phyloP scores from a whole-genome alignment of 768 basidiomycete genomes.

The Cytidiella melzeri region DNA sequence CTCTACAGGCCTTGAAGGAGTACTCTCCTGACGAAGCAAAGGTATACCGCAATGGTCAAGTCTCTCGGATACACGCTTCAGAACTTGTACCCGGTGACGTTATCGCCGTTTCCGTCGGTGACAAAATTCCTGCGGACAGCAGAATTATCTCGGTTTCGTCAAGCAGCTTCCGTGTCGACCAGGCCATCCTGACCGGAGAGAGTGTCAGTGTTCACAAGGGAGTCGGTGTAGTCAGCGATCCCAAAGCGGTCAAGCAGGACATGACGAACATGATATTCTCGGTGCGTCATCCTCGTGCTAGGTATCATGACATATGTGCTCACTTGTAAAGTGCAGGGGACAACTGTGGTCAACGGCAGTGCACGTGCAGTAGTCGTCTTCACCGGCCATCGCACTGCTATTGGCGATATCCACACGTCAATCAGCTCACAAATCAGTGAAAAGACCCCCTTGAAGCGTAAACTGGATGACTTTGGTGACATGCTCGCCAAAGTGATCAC shows the following conservation, averaged over 20 bases:
- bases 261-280: slow-evolving; percentile 97
- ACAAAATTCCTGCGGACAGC: slow-evolving; percentile 94
- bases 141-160: slow-evolving; percentile 84
- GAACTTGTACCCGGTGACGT: slow-evolving; percentile 95
- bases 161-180: slow-evolving; percentile 91
- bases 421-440: slow-evolving; percentile 90
- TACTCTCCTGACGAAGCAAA: slow-evolving; percentile 97
- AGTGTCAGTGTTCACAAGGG: slow-evolving; percentile 84
- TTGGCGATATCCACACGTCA: slow-evolving; percentile 96
- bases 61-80: slow-evolving; percentile 73
- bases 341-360: slow-evolving; percentile 91
- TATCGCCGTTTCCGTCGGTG: slow-evolving; percentile 84
- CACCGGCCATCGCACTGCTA: slow-evolving; percentile 84
- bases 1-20: slow-evolving; percentile 80
- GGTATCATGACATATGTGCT: too few species aligned
- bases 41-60: slow-evolving; percentile 67
- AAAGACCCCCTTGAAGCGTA: slow-evolving; percentile 95
- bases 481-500: slow-evolving; percentile 96
- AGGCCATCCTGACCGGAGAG: slow-evolving; percentile 96
- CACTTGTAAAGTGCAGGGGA: slow-evolving; percentile 54
- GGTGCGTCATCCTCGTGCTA: slow-evolving; percentile 36
- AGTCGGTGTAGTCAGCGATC: slow-evolving; percentile 59
- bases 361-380: slow-evolving; percentile 83
- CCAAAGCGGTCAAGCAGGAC: slow-evolving; percentile 90
- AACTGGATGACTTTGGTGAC: slow-evolving; percentile 97